Evolutionary conservation across 2,329 filamentous ascomycete species (phyloP).

Genomic region (Phialemonium atrogriseum): DNA sequence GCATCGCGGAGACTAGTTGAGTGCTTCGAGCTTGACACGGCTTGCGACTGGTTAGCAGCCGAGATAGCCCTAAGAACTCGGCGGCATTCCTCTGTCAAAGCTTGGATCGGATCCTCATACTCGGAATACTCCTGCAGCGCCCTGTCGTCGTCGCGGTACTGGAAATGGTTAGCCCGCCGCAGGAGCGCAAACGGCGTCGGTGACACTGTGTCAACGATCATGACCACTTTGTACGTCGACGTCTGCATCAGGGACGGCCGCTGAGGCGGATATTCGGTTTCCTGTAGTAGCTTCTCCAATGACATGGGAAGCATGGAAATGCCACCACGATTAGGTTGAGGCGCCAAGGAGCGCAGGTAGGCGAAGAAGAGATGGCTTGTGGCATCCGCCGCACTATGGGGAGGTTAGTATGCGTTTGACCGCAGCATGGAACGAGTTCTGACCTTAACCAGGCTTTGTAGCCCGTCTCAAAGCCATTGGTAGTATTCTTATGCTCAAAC

Average conservation of each 20-base stretch:
- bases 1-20: constrained; percentile 72
- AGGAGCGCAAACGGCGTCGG: constrained; percentile 88
- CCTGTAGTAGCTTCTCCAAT: constrained; percentile 79
- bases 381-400: constrained; percentile 84
- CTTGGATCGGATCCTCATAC: constrained; percentile 80
- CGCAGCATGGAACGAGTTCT: constrained; percentile 23
- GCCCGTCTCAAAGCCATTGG: constrained; percentile 87
- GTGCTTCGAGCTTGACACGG: constrained; percentile 57
- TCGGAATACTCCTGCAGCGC: constrained; percentile 80
- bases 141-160: constrained; percentile 82
- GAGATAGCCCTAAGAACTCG: constrained; percentile 86
- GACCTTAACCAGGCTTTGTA: constrained; percentile 83
- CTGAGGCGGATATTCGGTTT: constrained; percentile 89
- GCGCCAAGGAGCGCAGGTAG: constrained; percentile 82
- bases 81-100: constrained; percentile 87
- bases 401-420: too few relatives aligned
- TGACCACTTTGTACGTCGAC: constrained; percentile 79
- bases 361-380: constrained; percentile 97
- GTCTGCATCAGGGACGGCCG: constrained; percentile 68
- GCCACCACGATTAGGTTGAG: constrained; percentile 67
- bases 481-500: constrained; percentile 81
- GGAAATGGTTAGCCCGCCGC: constrained; percentile 86
- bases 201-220: constrained; percentile 94
- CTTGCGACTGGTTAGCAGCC: constrained; percentile 74
- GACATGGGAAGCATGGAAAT: constrained; percentile 86